These are phyloP conservation scores for Dicorynia guianensis DNA, from an alignment of 306 rosid species.

Conservation along the genomic window DNA sequence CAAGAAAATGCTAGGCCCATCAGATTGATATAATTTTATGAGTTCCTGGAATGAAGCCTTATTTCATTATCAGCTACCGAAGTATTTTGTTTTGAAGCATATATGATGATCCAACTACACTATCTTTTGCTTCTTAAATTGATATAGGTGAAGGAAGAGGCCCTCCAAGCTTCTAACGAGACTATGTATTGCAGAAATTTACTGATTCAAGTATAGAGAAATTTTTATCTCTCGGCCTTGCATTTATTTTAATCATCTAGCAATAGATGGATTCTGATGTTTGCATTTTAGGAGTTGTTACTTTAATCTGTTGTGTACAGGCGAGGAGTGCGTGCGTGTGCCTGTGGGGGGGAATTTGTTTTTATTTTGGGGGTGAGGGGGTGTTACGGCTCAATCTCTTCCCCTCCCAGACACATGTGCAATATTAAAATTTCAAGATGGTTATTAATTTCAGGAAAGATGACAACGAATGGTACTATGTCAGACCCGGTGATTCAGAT, in stretches of 20 bases:
- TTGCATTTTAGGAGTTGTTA: background rate
- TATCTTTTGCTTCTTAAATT: constrained; percentile 38
- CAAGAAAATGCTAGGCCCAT: constrained; percentile 96
- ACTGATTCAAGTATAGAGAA: constrained; percentile 42
- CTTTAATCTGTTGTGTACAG: background rate
- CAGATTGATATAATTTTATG: constrained; percentile 49
- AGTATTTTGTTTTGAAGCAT: constrained; percentile 32
- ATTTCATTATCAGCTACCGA: constrained; percentile 28
- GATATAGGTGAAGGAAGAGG: constrained; percentile 55
- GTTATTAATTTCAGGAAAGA: too few species aligned
- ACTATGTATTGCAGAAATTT: constrained; percentile 18
- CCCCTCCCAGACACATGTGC: too few species aligned
- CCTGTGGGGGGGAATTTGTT: too few species aligned
- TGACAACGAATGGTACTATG: too few species aligned
- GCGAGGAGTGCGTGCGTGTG: background rate
- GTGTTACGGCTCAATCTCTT: too few species aligned
- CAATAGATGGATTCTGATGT: background rate
- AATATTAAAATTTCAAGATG: too few species aligned
- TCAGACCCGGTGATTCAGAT: too few species aligned
- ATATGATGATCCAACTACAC: constrained; percentile 37
- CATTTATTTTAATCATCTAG: background rate
- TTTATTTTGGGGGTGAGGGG: too few species aligned
- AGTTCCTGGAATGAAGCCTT: background rate
- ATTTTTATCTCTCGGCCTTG: background rate
- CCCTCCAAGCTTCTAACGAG: constrained; percentile 46